Evolutionary conservation across 257 asterid species (phyloP).

Genomic region (Cinchona pubescens): DNA sequence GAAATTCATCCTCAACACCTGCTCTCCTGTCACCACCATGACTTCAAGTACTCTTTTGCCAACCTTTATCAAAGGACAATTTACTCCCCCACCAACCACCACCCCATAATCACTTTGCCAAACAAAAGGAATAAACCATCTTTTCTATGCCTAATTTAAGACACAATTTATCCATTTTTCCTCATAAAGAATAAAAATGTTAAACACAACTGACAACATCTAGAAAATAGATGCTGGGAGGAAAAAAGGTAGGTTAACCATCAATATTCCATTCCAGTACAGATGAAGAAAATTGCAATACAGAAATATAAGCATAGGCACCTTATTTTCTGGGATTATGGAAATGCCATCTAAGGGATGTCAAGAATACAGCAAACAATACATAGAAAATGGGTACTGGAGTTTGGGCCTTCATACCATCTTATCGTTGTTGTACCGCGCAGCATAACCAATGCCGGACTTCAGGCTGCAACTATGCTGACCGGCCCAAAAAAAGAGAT

Average conservation of each 20-base stretch:
- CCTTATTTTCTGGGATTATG: neutral
- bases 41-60: neutral
- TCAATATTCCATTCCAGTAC: neutral
- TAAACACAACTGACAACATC: neutral
- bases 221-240: neutral
- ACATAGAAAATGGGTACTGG: neutral
- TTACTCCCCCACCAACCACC: no score
- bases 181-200: neutral
- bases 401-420: constrained; percentile 47
- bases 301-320: neutral
- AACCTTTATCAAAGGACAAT: neutral
- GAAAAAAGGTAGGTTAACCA: neutral
- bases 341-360: neutral
- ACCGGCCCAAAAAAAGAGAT: constrained; percentile 98
- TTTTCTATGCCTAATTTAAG: neutral
- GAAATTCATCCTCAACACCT: neutral
- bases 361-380: neutral
- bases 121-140: neutral
- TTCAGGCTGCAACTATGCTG: constrained; percentile 89
- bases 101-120: neutral
- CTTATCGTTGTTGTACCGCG: constrained; percentile 86
- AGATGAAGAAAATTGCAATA: neutral
- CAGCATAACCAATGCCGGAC: constrained; percentile 89
- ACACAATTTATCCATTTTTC: neutral
- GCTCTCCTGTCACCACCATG: neutral